Percentiles rank a stretch among this genome's conserved stretches.
Conservation (phyloP, 441 rosid genomes). For the Macaranga tanarius region DNA sequence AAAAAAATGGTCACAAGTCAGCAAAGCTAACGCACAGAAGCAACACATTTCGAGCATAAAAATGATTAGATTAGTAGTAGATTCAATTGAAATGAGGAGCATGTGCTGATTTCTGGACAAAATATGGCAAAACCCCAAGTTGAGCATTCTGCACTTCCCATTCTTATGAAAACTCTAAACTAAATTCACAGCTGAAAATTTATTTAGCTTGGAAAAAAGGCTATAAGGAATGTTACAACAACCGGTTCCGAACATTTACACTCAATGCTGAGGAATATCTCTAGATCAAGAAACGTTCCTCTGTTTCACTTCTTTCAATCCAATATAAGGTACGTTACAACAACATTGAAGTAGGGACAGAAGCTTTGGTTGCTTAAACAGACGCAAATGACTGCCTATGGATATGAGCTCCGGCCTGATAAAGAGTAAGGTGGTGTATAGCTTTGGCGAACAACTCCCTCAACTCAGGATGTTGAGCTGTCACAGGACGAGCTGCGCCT, state of each 20-base stretch:
- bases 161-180: not conserved
- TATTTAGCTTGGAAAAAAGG: not conserved
- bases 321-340: constrained; percentile 1
- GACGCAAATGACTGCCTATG: constrained; percentile 33
- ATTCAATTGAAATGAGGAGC: not conserved
- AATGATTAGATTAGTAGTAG: not conserved
- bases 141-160: not conserved
- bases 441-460: constrained; percentile 49
- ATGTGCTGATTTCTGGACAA: not conserved
- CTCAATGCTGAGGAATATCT: constrained; percentile 12
- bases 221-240: constrained; percentile 9
- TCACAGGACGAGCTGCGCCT: constrained; percentile 44
- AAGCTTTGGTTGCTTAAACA: constrained; percentile 4
- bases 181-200: not conserved
- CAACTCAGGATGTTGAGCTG: constrained; percentile 44
- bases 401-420: constrained; percentile 45
- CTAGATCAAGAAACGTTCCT: constrained; percentile 8
- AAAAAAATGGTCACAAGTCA: not conserved
- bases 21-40: not conserved
- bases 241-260: constrained; percentile 16
- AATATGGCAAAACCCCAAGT: not conserved
- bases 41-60: not conserved
- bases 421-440: constrained; percentile 48
- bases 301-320: constrained; percentile 1
- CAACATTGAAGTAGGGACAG: not conserved